Evolutionary conservation across 352 stramenopile genomes (phyloP).

Genomic region (Phytophthora podocarpi): DNA sequence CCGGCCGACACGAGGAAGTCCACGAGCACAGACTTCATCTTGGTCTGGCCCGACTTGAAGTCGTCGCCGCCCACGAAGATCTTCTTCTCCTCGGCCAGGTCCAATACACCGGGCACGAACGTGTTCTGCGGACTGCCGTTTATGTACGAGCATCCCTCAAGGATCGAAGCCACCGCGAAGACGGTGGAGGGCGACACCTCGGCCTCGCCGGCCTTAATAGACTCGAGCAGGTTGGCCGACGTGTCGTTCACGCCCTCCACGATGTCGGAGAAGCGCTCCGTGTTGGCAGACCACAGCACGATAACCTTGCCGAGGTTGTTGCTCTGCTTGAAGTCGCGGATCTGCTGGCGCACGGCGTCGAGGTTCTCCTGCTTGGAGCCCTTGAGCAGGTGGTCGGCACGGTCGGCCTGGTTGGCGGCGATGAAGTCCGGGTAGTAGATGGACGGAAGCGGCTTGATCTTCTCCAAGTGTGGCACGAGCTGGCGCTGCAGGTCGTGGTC

Average conservation of each 20-base stretch:
- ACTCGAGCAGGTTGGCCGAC: conserved; percentile 95
- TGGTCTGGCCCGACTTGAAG: conserved; percentile 99
- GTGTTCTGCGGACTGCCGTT: conserved; percentile 99
- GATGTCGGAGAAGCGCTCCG: conserved; percentile 98
- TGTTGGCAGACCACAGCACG: conserved; percentile 99
- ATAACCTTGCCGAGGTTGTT: conserved; percentile 98
- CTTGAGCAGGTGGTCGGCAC: conserved; percentile 97
- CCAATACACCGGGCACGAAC: conserved; percentile 97
- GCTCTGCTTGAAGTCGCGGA: conserved; percentile 96
- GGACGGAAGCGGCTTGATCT: conserved; percentile 95
- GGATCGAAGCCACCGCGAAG: conserved; percentile 98
- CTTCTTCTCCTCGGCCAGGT: conserved; percentile 94
- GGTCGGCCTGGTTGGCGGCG: conserved; percentile 98
- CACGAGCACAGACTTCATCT: conserved; percentile 99
- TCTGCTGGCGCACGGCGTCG: conserved; percentile 92
- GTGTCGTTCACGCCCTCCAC: conserved; percentile 99
- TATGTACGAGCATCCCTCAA: conserved; percentile 99
- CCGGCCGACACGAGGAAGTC: conserved; percentile 99
- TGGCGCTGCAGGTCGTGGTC: conserved; percentile 98
- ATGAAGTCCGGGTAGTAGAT: conserved; percentile 99
- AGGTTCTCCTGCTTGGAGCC: conserved; percentile 98
- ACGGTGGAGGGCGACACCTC: conserved; percentile 98
- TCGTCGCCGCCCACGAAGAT: conserved; percentile 99
- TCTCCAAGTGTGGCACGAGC: conserved; percentile 96
- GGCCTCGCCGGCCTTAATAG: conserved; percentile 95